Evolutionary conservation across 345 rosid genomes (phyloP), one percentile per base, ranked within the genome.

Genomic region (Citrus sp.): DNA sequence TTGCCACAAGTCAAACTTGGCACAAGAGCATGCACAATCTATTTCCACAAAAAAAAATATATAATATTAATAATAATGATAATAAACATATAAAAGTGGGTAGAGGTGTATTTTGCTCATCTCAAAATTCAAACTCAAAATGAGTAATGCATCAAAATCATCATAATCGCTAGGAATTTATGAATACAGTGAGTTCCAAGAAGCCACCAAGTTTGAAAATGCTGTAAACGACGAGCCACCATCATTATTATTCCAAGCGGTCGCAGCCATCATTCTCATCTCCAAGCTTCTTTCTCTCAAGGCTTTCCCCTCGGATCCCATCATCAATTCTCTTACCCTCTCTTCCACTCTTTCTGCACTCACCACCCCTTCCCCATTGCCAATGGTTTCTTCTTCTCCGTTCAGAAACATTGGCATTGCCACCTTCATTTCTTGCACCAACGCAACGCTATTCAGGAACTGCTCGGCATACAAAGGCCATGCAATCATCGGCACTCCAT

Each of bases 391-490:
- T 61, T 59, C 76, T 22, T 32, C 67, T 63, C 5, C 46, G 13
- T 8, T 13, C 35, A 32, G 7, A 22, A 32, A 7, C 14, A 81
- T 56, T 9, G 78, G 55, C 13, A 82, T 75, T 5, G 85, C 87
- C 70, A 79, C 42, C 70, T 75, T 75, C 79, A 82, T 77, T 38
- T 85, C 81, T 72, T 85, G 82, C 80, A 69, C 81, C 49, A 85
- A 66, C 10, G 77, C 18, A 55, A 55, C 81, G 6, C 72, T 72
- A 61, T 83, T 85, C 63, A 78, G 14, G 27, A 71, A 59, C 62
- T 86, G 83, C 75, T 85, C 82, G 2, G 86, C 86, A 22, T 81
- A 79, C 49, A 83, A 74, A 14, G 85, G 85, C 82, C 85, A 80
- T 2, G 87, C 84, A 49, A 78, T 56, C 84, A 85, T 78, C 1